phyloP scores from a whole-genome alignment of 1,284 basidiomycete species.

The Ceratobasidium sp. region DNA sequence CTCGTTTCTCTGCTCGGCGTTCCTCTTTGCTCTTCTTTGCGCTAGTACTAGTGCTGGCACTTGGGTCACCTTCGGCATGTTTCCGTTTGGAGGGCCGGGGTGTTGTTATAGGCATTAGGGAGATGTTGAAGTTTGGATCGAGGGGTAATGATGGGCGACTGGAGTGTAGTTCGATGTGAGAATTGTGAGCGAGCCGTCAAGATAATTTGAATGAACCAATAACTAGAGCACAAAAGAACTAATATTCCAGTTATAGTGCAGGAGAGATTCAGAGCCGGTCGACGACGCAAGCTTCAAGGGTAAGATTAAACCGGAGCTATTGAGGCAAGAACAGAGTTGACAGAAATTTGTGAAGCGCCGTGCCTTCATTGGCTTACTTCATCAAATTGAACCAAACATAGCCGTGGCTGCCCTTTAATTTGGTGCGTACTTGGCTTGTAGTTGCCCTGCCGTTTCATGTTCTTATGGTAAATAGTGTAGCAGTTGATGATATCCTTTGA shows the following conservation, averaged over 20 bases:
- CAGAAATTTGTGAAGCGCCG: constrained; percentile 44
- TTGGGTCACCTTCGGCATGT: constrained; percentile 55
- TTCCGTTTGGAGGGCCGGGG: constrained; percentile 67
- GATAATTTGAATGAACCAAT: neutral
- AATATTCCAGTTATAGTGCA: constrained; percentile 2
- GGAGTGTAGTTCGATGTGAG: neutral
- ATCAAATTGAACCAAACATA: neutral
- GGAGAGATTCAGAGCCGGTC: neutral
- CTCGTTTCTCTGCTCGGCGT: constrained; percentile 47
- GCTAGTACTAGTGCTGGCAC: no score
- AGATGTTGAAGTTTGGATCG: neutral
- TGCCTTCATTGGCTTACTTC: neutral
- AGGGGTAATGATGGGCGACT: neutral
- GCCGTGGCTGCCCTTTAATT: no score
- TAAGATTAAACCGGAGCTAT: neutral
- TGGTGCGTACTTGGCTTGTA: no score
- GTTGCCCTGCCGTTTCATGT: no score
- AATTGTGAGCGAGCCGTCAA: neutral
- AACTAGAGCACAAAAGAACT: neutral
- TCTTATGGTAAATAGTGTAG: no score
- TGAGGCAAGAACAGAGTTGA: neutral
- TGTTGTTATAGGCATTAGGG: constrained; percentile 29
- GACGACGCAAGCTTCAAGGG: neutral
- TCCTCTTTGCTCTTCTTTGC: constrained; percentile 52
- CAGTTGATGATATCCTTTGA: no score